Percentiles rank a stretch among this genome's conserved stretches.
phyloP scores from a whole-genome alignment of 805 yeast genomes.

The Yarrowia phangngaensis region DNA sequence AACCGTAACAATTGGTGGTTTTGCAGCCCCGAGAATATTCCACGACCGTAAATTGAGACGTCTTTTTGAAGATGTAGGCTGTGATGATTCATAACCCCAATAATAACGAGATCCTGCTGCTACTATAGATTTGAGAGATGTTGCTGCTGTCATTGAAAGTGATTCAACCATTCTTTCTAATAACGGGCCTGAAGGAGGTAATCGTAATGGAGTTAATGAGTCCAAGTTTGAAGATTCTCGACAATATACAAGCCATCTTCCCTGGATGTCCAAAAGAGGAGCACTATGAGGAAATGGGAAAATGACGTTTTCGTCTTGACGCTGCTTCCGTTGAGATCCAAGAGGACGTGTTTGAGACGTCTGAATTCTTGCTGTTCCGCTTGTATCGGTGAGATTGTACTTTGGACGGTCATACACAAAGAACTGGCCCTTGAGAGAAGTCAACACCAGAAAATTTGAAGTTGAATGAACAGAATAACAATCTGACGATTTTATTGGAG shows the following conservation, averaged over 20 bases:
- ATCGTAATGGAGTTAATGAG: constrained; percentile 1
- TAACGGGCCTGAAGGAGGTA: constrained; percentile 10
- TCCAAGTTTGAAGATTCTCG: constrained; percentile 8
- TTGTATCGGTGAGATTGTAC: not conserved
- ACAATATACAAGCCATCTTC: constrained; percentile 21
- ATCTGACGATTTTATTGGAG: constrained; percentile 1
- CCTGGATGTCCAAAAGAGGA: constrained; percentile 5
- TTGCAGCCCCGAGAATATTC: constrained; percentile 14
- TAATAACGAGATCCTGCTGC: constrained; percentile 42
- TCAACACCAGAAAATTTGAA: not conserved
- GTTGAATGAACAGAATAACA: not conserved
- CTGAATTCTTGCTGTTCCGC: constrained; percentile 4
- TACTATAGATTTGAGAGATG: constrained; percentile 47
- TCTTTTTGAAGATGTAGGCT: constrained; percentile 46
- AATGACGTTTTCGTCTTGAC: constrained; percentile 2
- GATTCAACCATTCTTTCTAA: constrained; percentile 11
- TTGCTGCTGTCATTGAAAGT: constrained; percentile 44
- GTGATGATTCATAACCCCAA: constrained; percentile 12
- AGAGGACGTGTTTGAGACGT: constrained; percentile 10
- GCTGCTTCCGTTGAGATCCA: constrained; percentile 3
- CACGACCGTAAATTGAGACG: constrained; percentile 37
- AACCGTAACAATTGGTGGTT: constrained; percentile 12
- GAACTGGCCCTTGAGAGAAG: not conserved
- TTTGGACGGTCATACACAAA: constrained; percentile 4
- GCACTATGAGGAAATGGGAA: constrained; percentile 8